Evolutionary conservation across 75 land plant species (phyloP).

Genomic region (Ceratopteris richardii): DNA sequence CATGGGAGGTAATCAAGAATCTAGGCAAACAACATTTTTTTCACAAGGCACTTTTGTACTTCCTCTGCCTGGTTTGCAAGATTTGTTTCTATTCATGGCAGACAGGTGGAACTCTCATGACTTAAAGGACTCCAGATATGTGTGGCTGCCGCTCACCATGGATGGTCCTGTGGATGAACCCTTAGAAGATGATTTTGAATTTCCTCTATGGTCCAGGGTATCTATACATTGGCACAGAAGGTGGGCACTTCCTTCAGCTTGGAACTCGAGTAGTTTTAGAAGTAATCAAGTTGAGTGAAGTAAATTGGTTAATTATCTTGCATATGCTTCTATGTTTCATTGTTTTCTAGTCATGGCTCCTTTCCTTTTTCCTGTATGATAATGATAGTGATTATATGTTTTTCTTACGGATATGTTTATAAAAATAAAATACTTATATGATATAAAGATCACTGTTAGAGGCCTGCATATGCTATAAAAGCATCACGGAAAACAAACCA

Average conservation of each 20-base stretch:
- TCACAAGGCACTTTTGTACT: constrained; percentile 89
- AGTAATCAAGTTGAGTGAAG: too few relatives aligned
- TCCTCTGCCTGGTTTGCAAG: constrained; percentile 71
- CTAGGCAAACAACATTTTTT: constrained; percentile 69
- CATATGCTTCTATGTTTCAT: too few relatives aligned
- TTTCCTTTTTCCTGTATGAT: too few relatives aligned
- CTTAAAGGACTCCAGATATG: constrained; percentile 82
- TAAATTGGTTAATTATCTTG: too few relatives aligned
- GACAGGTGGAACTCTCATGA: constrained; percentile 94
- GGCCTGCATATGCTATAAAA: too few relatives aligned
- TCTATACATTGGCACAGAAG: constrained; percentile 82
- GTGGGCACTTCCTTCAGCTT: constrained; percentile 80
- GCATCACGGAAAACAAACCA: too few relatives aligned
- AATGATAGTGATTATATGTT: too few relatives aligned
- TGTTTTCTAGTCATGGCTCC: too few relatives aligned
- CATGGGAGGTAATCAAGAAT: constrained; percentile 66
- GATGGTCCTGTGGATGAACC: constrained; percentile 75
- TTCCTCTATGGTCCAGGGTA: constrained; percentile 82
- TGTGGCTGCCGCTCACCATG: constrained; percentile 84
- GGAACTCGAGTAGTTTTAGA: constrained; percentile 31
- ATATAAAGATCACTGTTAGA: too few relatives aligned
- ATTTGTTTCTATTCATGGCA: constrained; percentile 82
- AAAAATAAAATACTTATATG: too few relatives aligned
- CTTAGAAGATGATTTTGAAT: constrained; percentile 73
- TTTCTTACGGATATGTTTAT: too few relatives aligned